These are phyloP conservation scores for Lathyrus aphaca DNA, from an alignment of 306 rosid species.

Conservation along the genomic window DNA sequence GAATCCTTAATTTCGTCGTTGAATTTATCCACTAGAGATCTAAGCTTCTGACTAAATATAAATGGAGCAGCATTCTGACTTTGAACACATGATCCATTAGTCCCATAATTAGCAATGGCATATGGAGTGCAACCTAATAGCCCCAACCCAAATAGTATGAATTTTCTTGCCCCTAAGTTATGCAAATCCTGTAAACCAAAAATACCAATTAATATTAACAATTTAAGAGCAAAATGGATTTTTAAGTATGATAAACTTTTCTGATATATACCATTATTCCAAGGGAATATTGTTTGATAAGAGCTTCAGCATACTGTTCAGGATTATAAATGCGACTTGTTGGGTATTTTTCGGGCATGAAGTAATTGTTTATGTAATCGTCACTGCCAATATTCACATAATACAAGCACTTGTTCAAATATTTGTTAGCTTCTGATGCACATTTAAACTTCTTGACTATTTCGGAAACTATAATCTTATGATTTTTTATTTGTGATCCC, in stretches of 20 bases:
- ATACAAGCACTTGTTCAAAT: constrained; percentile 57
- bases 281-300: constrained; percentile 14
- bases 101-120: not conserved
- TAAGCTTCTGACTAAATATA: constrained; percentile 43
- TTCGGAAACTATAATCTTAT: constrained; percentile 14
- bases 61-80: constrained; percentile 34
- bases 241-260: no score
- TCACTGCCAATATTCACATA: constrained; percentile 55
- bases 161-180: constrained; percentile 57
- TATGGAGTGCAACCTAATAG: constrained; percentile 52
- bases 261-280: constrained; percentile 44
- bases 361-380: constrained; percentile 65
- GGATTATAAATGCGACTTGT: constrained; percentile 36
- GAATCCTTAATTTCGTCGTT: constrained; percentile 34
- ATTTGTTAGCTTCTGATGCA: not conserved
- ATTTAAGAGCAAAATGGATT: no score
- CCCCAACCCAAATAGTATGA: constrained; percentile 46
- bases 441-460: constrained; percentile 12
- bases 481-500: constrained; percentile 44
- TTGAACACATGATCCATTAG: constrained; percentile 40
- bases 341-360: constrained; percentile 38
- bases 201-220: not conserved
- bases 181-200: constrained; percentile 35
- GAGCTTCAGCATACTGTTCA: constrained; percentile 44
- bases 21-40: constrained; percentile 30